A percentile compares a stretch with the other conserved stretches of the same genome.
These are phyloP conservation scores for Dendrobium nobile DNA, from an alignment of 106 monocot genomes.

Conservation along the genomic window DNA sequence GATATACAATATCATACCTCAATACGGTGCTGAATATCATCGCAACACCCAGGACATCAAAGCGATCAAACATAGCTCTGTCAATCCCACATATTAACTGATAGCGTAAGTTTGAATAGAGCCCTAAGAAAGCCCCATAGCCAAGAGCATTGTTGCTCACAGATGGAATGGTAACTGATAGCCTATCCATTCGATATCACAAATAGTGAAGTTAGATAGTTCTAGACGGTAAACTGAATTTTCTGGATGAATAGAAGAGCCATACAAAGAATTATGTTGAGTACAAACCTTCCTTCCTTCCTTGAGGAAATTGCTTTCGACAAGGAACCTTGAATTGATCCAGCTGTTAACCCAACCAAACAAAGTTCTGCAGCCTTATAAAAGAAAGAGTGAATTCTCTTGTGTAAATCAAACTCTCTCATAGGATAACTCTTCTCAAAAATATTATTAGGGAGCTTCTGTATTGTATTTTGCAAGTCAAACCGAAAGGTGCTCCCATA, in stretches of 20 bases:
- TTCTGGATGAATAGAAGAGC: neutral
- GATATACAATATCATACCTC: slow-evolving; percentile 33
- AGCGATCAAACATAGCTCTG: slow-evolving; percentile 62
- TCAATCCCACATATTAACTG: slow-evolving; percentile 84
- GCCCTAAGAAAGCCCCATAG: slow-evolving; percentile 95
- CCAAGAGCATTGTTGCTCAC: slow-evolving; percentile 78
- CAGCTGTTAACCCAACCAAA: slow-evolving; percentile 62
- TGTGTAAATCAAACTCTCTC: slow-evolving; percentile 88
- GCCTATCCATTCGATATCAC: slow-evolving; percentile 26
- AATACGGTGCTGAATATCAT: slow-evolving; percentile 51
- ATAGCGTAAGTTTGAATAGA: slow-evolving; percentile 89
- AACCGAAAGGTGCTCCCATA: slow-evolving; percentile 88
- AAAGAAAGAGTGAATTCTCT: slow-evolving; percentile 80
- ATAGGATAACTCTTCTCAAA: slow-evolving; percentile 88
- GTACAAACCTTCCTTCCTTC: slow-evolving; percentile 55
- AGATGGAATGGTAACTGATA: slow-evolving; percentile 75
- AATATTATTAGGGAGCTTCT: slow-evolving; percentile 96
- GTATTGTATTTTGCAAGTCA: slow-evolving; percentile 85
- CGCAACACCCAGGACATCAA: slow-evolving; percentile 84
- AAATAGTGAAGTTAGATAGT: neutral
- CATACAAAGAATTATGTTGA: neutral
- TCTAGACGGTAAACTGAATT: too few relatives aligned
- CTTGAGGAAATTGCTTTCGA: slow-evolving; percentile 50
- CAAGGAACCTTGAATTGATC: slow-evolving; percentile 65
- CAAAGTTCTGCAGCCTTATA: slow-evolving; percentile 78